Percentiles rank a stretch among this genome's conserved stretches.
Conservation (phyloP, 192 early-diverging fungal species). For the Phlyctochytrium arcticum region DNA sequence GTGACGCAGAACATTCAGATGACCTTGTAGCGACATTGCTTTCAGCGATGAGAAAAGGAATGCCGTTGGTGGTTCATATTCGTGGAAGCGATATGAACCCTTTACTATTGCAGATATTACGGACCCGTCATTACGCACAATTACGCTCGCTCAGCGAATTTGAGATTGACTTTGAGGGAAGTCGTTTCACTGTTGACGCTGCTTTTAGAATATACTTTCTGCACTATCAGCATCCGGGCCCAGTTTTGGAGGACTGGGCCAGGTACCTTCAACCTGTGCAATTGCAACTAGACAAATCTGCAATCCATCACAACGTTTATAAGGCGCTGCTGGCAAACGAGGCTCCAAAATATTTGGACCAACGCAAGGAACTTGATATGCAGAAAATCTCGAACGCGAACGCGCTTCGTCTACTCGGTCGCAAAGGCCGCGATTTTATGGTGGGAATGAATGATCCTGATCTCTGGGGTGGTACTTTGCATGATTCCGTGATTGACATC, state of each 20-base stretch:
- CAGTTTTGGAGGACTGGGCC: background rate
- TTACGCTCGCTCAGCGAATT: too few species aligned
- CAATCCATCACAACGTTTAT: background rate
- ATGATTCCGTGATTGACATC: conserved; percentile 13
- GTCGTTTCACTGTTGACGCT: background rate
- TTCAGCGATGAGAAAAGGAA: conserved; percentile 2
- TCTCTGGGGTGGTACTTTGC: conserved; percentile 24
- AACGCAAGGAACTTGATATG: background rate
- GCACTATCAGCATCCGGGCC: background rate
- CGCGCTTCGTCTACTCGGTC: background rate
- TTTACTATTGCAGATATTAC: too few species aligned
- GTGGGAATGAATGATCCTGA: conserved; percentile 15
- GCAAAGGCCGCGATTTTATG: background rate
- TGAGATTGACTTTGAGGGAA: background rate
- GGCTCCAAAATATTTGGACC: background rate
- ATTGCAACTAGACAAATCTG: background rate
- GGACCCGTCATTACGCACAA: too few species aligned
- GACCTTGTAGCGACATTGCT: too few species aligned
- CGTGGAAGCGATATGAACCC: too few species aligned
- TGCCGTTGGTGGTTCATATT: background rate
- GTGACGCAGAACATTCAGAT: too few species aligned
- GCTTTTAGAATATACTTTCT: background rate
- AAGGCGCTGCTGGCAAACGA: background rate
- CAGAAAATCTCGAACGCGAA: background rate
- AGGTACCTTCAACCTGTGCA: background rate